Base-by-base conservation (phyloP, 192 early-diverging fungal genomes). In the Lobosporangium transversale region DNA sequence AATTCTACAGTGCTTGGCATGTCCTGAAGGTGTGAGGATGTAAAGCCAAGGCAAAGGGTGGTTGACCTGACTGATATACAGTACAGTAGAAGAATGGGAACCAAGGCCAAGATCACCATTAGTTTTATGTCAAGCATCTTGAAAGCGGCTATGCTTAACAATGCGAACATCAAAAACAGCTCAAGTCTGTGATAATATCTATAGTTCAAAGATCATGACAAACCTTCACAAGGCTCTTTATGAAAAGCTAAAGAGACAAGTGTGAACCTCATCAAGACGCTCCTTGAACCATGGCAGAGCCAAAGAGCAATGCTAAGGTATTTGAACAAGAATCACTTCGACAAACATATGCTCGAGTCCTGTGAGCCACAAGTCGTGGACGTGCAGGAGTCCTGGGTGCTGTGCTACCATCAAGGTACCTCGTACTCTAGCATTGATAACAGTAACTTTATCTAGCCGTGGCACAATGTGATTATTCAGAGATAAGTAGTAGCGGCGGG, bases 1-100 rank as follows among this genome's bases (percentile, higher is more conserved):
- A n/a, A n/a, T 40, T 40, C 37, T 40, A 40, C 14, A 87, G 23
- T 20, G 58, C 58, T n/a, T 61, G 58, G 58, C 58, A 61, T 20
- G 58, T 64, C 50, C 31, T 64, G 18, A 26, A 18, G 50, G 52
- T 54, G 8, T 64, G 62, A 42, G 52, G 27, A n/a, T 27, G 29
- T 52, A 23, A 62, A 26, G 50, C 52, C 50, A 60, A 49, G 58
- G 49, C 18, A 14, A 62, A 17, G 60, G 40, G n/a, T n/a, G n/a
- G n/a, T n/a, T 62, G 49, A 52, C 60, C 2, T 32, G 27, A 14
- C 33, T 60, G 11, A 14, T 18, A 31, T 6, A 2, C 18, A 15
- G 11, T 10, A 17, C 44, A n/a, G n/a, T 21, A 2, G 18, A 35
- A 31, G 58, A 60, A 32, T 33, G 0, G 29, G 21, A 23, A 23